Evolutionary conservation across 23 red algal genomes (phyloP).

Genomic region (Pyropia haitanensis): DNA sequence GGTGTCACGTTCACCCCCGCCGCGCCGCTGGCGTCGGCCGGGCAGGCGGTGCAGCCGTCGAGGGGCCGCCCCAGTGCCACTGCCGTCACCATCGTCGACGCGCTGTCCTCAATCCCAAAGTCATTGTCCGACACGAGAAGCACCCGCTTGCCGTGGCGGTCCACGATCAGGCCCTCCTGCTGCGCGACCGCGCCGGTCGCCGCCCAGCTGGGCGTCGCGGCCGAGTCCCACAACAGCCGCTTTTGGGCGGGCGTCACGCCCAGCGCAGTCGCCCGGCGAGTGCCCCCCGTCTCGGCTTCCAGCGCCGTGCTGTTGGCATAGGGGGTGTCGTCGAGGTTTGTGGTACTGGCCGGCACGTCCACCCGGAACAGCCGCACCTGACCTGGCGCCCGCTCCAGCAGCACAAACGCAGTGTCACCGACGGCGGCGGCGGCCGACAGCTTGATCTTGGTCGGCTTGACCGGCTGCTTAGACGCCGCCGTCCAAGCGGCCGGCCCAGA

Average conservation of each 20-base stretch:
- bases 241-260: conserved; percentile 28
- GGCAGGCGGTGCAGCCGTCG: conserved; percentile 29
- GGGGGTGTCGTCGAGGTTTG: conserved; percentile 25
- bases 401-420: conserved; percentile 17
- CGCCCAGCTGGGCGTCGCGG: conserved; percentile 14
- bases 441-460: conserved; percentile 7
- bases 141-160: conserved; percentile 9
- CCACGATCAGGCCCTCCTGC: conserved; percentile 35
- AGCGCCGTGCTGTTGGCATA: conserved; percentile 31
- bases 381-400: conserved; percentile 36
- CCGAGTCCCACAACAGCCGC: conserved; percentile 30
- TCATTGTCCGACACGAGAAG: conserved; percentile 47
- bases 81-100: conserved; percentile 16
- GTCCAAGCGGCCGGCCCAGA: conserved; percentile 13
- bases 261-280: conserved; percentile 4
- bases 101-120: conserved; percentile 28
- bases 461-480: too few species aligned
- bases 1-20: too few species aligned
- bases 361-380: conserved; percentile 47
- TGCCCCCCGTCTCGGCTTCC: conserved; percentile 28
- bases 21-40: too few species aligned
- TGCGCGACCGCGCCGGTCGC: conserved; percentile 8
- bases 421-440: conserved; percentile 23
- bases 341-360: conserved; percentile 12
- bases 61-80: conserved; percentile 23